phyloP scores from a whole-genome alignment of 768 basidiomycete species.

The Bullera alba region DNA sequence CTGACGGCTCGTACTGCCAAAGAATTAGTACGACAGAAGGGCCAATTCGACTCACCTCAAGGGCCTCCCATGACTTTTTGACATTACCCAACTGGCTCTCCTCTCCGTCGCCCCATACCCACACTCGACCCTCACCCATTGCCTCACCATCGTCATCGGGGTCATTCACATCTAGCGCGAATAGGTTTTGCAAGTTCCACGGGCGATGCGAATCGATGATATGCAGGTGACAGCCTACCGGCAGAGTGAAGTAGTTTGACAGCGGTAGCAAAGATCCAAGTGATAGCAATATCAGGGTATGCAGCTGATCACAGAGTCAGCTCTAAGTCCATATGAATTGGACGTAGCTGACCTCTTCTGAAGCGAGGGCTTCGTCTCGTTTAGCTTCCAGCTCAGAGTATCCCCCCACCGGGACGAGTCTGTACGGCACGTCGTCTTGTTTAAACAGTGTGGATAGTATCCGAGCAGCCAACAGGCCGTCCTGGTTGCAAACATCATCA shows the following conservation, averaged over 20 bases:
- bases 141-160: constrained; percentile 42
- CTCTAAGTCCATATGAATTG: background rate
- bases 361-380: constrained; percentile 59
- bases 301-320: constrained; percentile 44
- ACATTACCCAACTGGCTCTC: constrained; percentile 64
- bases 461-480: constrained; percentile 80
- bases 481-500: constrained; percentile 43
- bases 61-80: constrained; percentile 72
- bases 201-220: constrained; percentile 92
- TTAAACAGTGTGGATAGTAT: constrained; percentile 85
- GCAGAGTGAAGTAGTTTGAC: constrained; percentile 51
- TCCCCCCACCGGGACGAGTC: constrained; percentile 81
- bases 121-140: constrained; percentile 51
- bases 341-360: constrained; percentile 62
- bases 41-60: constrained; percentile 54
- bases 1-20: constrained; percentile 67
- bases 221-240: constrained; percentile 62
- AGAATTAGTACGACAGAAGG: background rate
- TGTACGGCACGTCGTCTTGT: constrained; percentile 88
- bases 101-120: constrained; percentile 90
- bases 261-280: constrained; percentile 86
- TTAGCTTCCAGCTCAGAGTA: constrained; percentile 65
- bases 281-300: constrained; percentile 83
- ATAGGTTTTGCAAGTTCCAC: constrained; percentile 78
- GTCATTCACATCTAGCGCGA: constrained; percentile 49